phyloP scores from a whole-genome alignment of 176 grass and related monocot genomes.

The Oryza meyeriana region DNA sequence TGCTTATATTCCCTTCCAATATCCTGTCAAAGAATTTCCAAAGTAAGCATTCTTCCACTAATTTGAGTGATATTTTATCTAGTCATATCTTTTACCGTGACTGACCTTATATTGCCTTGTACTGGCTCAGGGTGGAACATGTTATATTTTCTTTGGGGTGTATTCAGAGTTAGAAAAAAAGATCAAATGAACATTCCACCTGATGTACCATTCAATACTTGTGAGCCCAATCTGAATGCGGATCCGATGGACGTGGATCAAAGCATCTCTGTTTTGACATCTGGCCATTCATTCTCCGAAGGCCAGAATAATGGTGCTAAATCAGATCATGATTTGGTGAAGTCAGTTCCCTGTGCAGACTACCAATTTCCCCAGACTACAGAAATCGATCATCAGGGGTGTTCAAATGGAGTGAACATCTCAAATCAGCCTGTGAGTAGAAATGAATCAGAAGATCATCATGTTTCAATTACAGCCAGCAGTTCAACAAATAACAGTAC shows the following conservation, averaged over 20 bases:
- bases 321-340: slow-evolving; percentile 18
- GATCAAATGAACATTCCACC: slow-evolving; percentile 22
- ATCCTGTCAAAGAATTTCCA: slow-evolving; percentile 72
- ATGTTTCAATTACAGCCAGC: slow-evolving; percentile 29
- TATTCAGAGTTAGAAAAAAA: slow-evolving; percentile 62
- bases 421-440: slow-evolving; percentile 25
- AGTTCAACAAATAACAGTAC: slow-evolving; percentile 18
- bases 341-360: slow-evolving; percentile 3
- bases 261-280: slow-evolving; percentile 22
- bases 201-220: slow-evolving; percentile 29
- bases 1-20: slow-evolving; percentile 93
- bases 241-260: slow-evolving; percentile 23
- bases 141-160: slow-evolving; percentile 92
- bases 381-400: slow-evolving; percentile 30
- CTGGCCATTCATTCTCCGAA: slow-evolving; percentile 16
- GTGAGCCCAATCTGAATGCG: slow-evolving; percentile 29
- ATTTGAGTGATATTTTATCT: slow-evolving; percentile 39
- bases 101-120: slow-evolving; percentile 29
- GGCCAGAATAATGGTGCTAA: slow-evolving; percentile 25
- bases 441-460: slow-evolving; percentile 24
- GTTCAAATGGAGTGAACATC: slow-evolving; percentile 28
- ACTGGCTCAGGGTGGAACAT: slow-evolving; percentile 84
- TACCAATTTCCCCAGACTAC: slow-evolving; percentile 4
- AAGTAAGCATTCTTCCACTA: slow-evolving; percentile 49
- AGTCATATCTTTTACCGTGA: not conserved